phyloP scores from a whole-genome alignment of 345 rosid genomes.

The Schrenkiella parvula region DNA sequence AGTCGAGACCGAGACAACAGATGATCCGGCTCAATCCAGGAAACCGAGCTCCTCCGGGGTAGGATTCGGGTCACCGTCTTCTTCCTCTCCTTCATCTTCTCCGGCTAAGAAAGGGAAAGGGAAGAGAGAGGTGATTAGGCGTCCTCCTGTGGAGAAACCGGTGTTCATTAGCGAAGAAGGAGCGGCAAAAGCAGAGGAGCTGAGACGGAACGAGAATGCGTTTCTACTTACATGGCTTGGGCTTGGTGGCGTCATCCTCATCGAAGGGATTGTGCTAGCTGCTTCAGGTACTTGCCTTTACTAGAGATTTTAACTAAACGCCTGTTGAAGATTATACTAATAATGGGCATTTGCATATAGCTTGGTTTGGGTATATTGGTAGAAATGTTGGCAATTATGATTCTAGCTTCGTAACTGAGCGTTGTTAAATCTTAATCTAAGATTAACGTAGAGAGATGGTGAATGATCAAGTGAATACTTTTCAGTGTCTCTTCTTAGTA shows the following conservation, averaged over 20 bases:
- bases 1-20: constrained; percentile 36
- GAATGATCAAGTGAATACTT: not conserved
- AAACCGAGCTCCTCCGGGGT: constrained; percentile 44
- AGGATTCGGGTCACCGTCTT: constrained; percentile 58
- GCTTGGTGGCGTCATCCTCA: constrained; percentile 64
- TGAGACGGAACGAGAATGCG: constrained; percentile 67
- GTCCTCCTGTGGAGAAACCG: constrained; percentile 67
- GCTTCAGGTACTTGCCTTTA: constrained; percentile 94
- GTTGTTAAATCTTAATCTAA: not conserved
- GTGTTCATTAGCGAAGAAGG: constrained; percentile 46
- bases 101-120: constrained; percentile 43
- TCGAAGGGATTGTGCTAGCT: constrained; percentile 67
- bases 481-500: not conserved
- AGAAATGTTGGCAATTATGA: no score
- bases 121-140: constrained; percentile 53
- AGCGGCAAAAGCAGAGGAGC: constrained; percentile 54
- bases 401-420: no score
- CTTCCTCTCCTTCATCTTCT: not conserved
- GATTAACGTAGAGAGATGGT: not conserved
- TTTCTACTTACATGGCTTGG: constrained; percentile 88
- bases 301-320: no score
- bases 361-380: no score
- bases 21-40: constrained; percentile 39
- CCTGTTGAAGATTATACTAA: no score
- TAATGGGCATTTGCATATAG: no score